phyloP scores from a whole-genome alignment of 1,284 basidiomycete species.

The Ganoderma sp. region DNA sequence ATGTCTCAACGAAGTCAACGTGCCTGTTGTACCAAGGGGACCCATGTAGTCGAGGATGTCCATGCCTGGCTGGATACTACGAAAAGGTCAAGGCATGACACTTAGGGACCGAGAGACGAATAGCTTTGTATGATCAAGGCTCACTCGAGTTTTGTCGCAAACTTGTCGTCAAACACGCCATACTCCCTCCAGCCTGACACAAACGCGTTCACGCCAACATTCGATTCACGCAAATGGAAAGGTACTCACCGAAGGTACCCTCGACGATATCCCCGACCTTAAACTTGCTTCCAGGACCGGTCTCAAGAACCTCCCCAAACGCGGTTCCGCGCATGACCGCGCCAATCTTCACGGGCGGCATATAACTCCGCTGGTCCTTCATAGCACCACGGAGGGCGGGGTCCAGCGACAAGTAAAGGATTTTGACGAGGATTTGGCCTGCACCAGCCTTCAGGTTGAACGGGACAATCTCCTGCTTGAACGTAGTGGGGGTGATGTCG shows the following conservation, averaged over 20 bases:
- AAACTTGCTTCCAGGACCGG: slow-evolving; percentile 58
- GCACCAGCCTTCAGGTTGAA: slow-evolving; percentile 60
- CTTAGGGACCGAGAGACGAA: slow-evolving; percentile 32
- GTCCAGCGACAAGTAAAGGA: slow-evolving; percentile 80
- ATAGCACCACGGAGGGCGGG: slow-evolving; percentile 89
- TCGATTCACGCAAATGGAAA: not conserved
- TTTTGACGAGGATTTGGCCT: slow-evolving; percentile 71
- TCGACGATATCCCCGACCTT: slow-evolving; percentile 71
- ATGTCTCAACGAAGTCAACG: slow-evolving; percentile 24
- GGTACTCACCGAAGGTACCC: slow-evolving; percentile 58
- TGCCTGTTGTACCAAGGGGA: slow-evolving; percentile 74
- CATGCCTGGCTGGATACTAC: slow-evolving; percentile 48
- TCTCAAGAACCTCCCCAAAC: slow-evolving; percentile 71
- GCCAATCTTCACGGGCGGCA: slow-evolving; percentile 80
- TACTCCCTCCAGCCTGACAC: slow-evolving; percentile 80
- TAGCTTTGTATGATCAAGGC: slow-evolving; percentile 1
- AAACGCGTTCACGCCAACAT: not conserved
- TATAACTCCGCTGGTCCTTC: slow-evolving; percentile 69
- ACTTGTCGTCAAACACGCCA: slow-evolving; percentile 63
- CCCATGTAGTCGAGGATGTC: slow-evolving; percentile 78
- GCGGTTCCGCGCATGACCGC: slow-evolving; percentile 81
- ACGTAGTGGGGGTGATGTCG: slow-evolving; percentile 72
- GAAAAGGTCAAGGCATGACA: slow-evolving; percentile 47
- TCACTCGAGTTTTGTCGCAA: slow-evolving; percentile 59
- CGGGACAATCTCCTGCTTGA: slow-evolving; percentile 64